Evolutionary conservation across 140 eudicot species (phyloP), one percentile per base, ranked within the genome.

Genomic region (Stevia rebaudiana): DNA sequence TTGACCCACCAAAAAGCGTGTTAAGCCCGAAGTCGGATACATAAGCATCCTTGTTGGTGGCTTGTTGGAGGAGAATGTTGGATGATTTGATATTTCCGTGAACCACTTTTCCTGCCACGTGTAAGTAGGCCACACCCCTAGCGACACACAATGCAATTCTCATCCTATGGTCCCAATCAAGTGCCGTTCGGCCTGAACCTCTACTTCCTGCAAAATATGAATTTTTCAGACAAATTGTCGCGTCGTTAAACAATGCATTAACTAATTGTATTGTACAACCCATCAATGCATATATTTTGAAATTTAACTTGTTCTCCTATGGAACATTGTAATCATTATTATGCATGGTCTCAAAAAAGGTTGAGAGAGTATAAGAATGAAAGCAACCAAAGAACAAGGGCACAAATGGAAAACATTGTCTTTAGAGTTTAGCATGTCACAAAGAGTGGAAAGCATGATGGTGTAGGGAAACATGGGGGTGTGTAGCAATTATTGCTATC

Each of bases 61-160:
- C 88, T 65, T 80, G 86, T 49, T 76, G 83, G 40, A 91, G 82
- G 72, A 91, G 96, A 51, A 87, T 44, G 69, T 91, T 91, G 52
- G 98, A 91, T 4, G 98, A 78, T 33, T 91, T 91, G n/a, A 91
- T 91, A 83, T 91, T 91, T 46, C 98, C 98, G 25, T 91, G 98
- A 70, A 85, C 92, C 33, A 91, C 76, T 41, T 83, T 87, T 24
- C 84, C 90, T 0, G 87, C 74, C 35, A 79, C 84, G 23, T 91
- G 98, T 31, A 91, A 75, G 79, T 87, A 73, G 3, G 89, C 79
- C 3, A 87, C 68, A 0, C 96, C 98, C 36, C 73, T 67, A 5
- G 96, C 98, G 2, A 96, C 83, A 39, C 87, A 52, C 36, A 80
- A 15, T 6, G 96, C 96, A 40, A 91, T 79, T 50, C 82, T 83